These are phyloP conservation scores for Hawksworthiomyces lignivorus DNA, from an alignment of 2,329 filamentous ascomycete species.

Conservation along the genomic window DNA sequence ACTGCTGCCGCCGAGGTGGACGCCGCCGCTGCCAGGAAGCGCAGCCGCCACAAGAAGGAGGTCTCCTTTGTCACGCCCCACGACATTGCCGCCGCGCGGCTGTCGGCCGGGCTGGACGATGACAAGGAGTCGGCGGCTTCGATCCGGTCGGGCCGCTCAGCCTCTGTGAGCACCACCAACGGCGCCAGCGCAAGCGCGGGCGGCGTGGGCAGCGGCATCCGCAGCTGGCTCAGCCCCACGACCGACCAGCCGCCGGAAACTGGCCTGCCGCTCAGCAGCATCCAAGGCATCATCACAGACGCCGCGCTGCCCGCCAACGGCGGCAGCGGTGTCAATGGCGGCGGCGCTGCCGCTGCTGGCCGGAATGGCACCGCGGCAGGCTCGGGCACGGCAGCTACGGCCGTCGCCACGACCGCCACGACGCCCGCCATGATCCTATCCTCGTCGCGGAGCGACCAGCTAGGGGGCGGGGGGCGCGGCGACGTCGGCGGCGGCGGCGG, in stretches of 20 bases:
- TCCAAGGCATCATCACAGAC: constrained; percentile 21
- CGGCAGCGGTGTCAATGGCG: not conserved
- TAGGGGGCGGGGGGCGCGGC: too few relatives aligned
- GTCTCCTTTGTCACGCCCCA: constrained; percentile 61
- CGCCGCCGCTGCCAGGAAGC: constrained; percentile 43
- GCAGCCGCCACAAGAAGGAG: constrained; percentile 46
- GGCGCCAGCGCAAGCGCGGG: not conserved
- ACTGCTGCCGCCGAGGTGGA: constrained; percentile 69
- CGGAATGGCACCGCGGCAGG: not conserved
- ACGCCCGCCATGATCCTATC: not conserved
- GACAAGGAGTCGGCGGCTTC: constrained; percentile 29
- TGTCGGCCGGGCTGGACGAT: constrained; percentile 9
- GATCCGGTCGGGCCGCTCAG: constrained; percentile 21
- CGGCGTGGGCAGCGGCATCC: constrained; percentile 5
- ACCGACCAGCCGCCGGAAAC: constrained; percentile 13
- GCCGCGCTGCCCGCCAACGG: constrained; percentile 12
- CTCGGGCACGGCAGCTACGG: constrained; percentile 7
- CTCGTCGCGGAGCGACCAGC: too few relatives aligned
- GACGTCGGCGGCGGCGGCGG: constrained; percentile 8
- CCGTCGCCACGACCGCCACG: constrained; percentile 9
- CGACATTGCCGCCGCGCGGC: constrained; percentile 22
- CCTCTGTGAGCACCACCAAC: constrained; percentile 22
- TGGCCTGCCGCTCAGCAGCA: too few relatives aligned
- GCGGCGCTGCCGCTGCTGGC: too few relatives aligned
- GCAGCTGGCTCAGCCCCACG: constrained; percentile 10